Percentiles rank a stretch among this genome's conserved stretches.
Conservation (phyloP, 2,329 filamentous ascomycete species). For the Fusarium tricinctum region DNA sequence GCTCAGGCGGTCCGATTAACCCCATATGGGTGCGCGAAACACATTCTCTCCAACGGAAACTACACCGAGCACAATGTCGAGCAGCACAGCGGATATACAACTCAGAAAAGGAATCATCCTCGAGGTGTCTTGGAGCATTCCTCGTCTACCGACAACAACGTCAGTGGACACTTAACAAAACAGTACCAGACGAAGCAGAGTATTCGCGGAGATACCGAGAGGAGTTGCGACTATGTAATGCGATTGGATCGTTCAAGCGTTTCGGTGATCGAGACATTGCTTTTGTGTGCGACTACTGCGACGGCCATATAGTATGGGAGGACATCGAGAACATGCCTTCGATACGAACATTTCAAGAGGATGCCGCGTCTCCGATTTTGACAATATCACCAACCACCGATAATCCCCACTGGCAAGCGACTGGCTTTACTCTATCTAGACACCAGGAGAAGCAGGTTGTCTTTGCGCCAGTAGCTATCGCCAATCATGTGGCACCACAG, state of each 20-base stretch:
- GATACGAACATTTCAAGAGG: slow-evolving; percentile 54
- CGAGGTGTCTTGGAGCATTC: slow-evolving; percentile 69
- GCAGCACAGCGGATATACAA: slow-evolving; percentile 69
- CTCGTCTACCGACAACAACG: slow-evolving; percentile 66
- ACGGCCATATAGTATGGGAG: slow-evolving; percentile 71
- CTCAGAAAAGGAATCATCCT: slow-evolving; percentile 62
- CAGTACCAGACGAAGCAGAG: slow-evolving; percentile 50
- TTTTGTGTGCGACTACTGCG: slow-evolving; percentile 73
- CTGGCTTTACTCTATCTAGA: slow-evolving; percentile 57
- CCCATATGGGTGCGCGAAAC: slow-evolving; percentile 70
- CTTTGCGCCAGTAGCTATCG: slow-evolving; percentile 70
- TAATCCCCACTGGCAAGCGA: slow-evolving; percentile 67
- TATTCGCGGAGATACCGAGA: slow-evolving; percentile 59
- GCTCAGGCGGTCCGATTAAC: slow-evolving; percentile 68
- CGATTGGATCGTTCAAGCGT: slow-evolving; percentile 68
- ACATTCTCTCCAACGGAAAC: slow-evolving; percentile 61
- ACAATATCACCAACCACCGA: slow-evolving; percentile 48
- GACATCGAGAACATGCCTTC: slow-evolving; percentile 68
- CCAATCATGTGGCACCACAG: slow-evolving; percentile 68
- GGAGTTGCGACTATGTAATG: slow-evolving; percentile 66
- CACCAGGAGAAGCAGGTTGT: slow-evolving; percentile 65
- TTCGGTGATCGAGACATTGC: slow-evolving; percentile 68
- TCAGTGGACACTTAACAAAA: slow-evolving; percentile 49
- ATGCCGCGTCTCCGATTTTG: slow-evolving; percentile 41
- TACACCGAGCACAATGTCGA: slow-evolving; percentile 71